Base-by-base conservation (phyloP, 2,329 filamentous ascomycete genomes). In the Pseudogymnoascus sp. region DNA sequence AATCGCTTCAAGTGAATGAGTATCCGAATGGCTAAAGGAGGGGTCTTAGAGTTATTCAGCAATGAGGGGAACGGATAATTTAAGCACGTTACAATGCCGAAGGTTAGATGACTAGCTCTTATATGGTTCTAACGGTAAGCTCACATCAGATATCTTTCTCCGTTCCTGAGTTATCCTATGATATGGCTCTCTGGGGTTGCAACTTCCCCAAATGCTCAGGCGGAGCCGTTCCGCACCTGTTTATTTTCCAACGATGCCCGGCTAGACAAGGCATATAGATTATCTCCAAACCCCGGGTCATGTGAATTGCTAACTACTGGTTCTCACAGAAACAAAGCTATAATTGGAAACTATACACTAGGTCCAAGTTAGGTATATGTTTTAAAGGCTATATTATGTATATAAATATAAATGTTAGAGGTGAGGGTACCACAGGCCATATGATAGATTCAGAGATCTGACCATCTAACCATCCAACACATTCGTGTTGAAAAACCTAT, bases 401-500 rank as follows among this genome's bases (percentile, higher is more conserved):
- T 31, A 7, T 53, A 4, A 7, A 53, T 31, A 13, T 17, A 53
- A 1, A 53, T 31, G n/a, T 13, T 31, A 1, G n/a, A 19, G n/a
- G 26, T 13, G 31, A 10, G 2, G n/a, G 9, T 19, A 53, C 17
- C 17, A 3, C 17, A 40, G 19, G 4, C 11, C n/a, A 11, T 31
- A 50, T 53, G 44, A 28, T 62, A 47, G 23, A 7, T 62, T 17
- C 31, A 19, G 17, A 17, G 17, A 17, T 40, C 28, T 57, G 31
- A 44, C 4, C 26, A 60, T 31, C 35, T 62, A 42, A 35, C 38
- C 44, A 1, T 65, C 62, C 44, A 65, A 19, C 44, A 63, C 57
- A 63, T 63, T 74, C 65, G 69, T 71, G 61, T 88, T 88, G 70
- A 99, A 97, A 73, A 99, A 97, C 15, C 83, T 82, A 63, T 86